A percentile compares a stretch with the other conserved stretches of the same genome.
These are phyloP conservation scores for Penicillium sp. DNA, from an alignment of 2,329 filamentous ascomycete genomes.

Conservation along the genomic window DNA sequence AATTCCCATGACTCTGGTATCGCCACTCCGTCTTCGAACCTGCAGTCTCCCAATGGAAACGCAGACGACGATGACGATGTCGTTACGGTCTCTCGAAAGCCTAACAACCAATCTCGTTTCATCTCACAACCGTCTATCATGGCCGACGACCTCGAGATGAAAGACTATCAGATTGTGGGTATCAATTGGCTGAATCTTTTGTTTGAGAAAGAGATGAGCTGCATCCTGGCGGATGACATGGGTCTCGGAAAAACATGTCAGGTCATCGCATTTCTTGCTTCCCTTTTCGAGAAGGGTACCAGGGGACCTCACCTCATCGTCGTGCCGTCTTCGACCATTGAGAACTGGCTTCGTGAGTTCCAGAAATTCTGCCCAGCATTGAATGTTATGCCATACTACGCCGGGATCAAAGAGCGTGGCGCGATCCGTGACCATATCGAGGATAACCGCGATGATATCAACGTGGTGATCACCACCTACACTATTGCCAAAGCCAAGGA, in stretches of 20 bases:
- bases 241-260: constrained; percentile 93
- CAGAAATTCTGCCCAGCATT: constrained; percentile 77
- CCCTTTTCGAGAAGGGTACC: constrained; percentile 68
- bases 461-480: constrained; percentile 71
- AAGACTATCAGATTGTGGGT: constrained; percentile 90
- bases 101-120: constrained; percentile 35
- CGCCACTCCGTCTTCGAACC: constrained; percentile 57
- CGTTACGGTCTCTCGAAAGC: constrained; percentile 35
- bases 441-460: constrained; percentile 62
- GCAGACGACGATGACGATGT: constrained; percentile 47
- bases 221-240: constrained; percentile 97
- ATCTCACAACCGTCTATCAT: constrained; percentile 73
- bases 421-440: constrained; percentile 67
- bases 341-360: constrained; percentile 95
- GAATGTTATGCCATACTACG: constrained; percentile 70
- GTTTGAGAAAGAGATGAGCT: constrained; percentile 74
- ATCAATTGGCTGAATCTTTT: constrained; percentile 91
- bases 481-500: constrained; percentile 61
- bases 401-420: constrained; percentile 64
- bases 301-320: constrained; percentile 79
- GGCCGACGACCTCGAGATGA: constrained; percentile 72
- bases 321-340: constrained; percentile 87
- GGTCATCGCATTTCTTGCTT: constrained; percentile 85
- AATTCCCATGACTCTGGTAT: constrained; percentile 64
- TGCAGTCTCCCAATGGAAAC: constrained; percentile 13